phyloP scores from a whole-genome alignment of 1,139 yeast species.

The Geotrichum klebahnii region DNA sequence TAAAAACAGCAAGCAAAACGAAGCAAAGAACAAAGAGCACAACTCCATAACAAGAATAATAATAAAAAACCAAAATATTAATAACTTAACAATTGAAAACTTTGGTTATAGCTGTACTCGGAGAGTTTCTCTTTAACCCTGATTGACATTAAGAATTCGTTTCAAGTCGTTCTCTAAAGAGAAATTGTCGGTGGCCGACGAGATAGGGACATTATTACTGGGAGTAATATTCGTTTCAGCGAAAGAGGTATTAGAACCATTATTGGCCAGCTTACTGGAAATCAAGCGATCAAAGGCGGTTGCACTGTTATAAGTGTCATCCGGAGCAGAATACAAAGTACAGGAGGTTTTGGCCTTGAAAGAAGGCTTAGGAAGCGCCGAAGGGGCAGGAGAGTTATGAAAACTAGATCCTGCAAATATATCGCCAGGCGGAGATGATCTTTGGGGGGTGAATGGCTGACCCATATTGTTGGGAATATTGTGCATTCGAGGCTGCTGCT shows the following conservation, averaged over 20 bases:
- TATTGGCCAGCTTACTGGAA: background rate
- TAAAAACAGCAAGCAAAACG: no score
- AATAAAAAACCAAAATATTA: no score
- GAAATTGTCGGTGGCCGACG: constrained; percentile 1
- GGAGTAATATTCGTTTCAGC: background rate
- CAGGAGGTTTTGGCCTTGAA: constrained; percentile 25
- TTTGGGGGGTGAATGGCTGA: constrained; percentile 8
- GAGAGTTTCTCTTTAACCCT: constrained; percentile 2
- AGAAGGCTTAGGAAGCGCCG: constrained; percentile 43
- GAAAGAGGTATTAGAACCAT: background rate
- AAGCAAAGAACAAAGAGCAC: no score
- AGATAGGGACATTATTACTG: background rate
- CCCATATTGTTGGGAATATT: background rate
- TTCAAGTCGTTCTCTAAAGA: constrained; percentile 20
- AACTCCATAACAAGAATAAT: background rate
- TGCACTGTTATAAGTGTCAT: background rate
- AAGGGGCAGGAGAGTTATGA: constrained; percentile 45
- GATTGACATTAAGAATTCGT: constrained; percentile 20
- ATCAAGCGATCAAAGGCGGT: background rate
- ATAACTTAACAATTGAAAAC: no score
- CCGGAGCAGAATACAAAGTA: constrained; percentile 6
- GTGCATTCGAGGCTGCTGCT: background rate
- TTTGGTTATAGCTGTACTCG: no score
- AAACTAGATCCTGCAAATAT: constrained; percentile 43
- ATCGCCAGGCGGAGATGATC: constrained; percentile 24